Evolutionary conservation across 352 stramenopile species (phyloP), one percentile per base, ranked within the genome.

Genomic region (Phytophthora multivora): DNA sequence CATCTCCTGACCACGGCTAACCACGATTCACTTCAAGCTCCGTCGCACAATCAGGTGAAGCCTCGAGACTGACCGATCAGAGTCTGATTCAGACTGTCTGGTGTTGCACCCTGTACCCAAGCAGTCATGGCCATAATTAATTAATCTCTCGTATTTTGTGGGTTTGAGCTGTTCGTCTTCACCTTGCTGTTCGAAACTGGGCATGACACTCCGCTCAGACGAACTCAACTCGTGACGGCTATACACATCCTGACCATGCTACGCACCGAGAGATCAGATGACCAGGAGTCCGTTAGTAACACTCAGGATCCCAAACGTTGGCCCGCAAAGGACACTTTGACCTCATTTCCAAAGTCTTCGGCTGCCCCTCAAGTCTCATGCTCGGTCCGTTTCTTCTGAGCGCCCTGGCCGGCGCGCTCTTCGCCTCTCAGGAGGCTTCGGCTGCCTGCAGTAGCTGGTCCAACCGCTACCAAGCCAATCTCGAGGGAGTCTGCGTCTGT

Each of bases 401-500:
- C 19, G 18, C 35, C 2, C 25, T 71, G n/a, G 56, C 38, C 8
- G 33, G 55, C 9, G 5, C 51, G 40, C 25, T 71, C 16, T 12
- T 71, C 9, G 45, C 46, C 3, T 59, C 47, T 13, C 56, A 63
- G 4, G 31, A 59, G 49, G 53, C 41, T 12, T 45, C 61, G 2
- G 58, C 66, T 12, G 23, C 49, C 0, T 85, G 76, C 62, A 75
- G 45, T 56, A 85, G 60, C 38, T 85, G 73, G 70, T 85, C 76
- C n/a, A 63, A 43, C 1, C 71, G 71, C 12, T 86, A 70, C 69
- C 50, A 86, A 25, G 73, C 70, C 45, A 73, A 74, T 28, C 68
- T 86, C 26, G 53, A 78, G 30, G 76, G 76, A 10, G 76, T 86
- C 47, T 86, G 76, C 58, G 76, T 86, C 42, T 86, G 76, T 64